Base-by-base conservation (phyloP, 2,329 filamentous ascomycete species). In the Neofusicoccum sp. region DNA sequence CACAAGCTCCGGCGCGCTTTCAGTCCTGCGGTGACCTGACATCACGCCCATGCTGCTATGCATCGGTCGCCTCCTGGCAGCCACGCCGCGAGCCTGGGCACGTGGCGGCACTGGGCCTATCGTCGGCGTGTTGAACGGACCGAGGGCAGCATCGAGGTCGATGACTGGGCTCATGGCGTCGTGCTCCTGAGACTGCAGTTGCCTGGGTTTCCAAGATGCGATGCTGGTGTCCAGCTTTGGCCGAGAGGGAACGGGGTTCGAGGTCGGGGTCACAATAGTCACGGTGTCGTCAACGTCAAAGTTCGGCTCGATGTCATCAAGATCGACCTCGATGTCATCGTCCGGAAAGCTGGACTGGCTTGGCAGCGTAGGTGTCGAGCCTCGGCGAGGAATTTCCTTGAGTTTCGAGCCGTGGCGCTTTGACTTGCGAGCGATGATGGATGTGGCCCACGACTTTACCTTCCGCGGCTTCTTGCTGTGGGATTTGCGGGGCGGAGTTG, bases 141-240 rank as follows among this genome's bases (percentile, higher is more conserved):
- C 93, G 1, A 98, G 83, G 31, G 94, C 95, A 16, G 93, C 94
- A 78, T 99, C 95, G 45, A 99, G 81, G 75, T 99, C 95, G 66
- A 99, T 96, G 75, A 97, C 89, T 6, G 91, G 89, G 71, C 88
- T 91, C 59, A 89, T 84, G 3, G 85, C 75, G 64, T 96, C 91
- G n/a, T 75, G 74, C 56, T 77, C 65, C 64, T 67, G 80, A 76
- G 71, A 73, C 54, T 73, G 70, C 31, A 77, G 59, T 62, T 72
- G 71, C 31, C 71, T 72, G 4, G 75, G 76, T 60, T 74, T 72
- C 76, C 75, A 78, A 5, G 74, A 74, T 6, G 75, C 70, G 61
- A 72, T 72, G 62, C 71, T 71, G 6, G 74, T 73, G n/a, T 75
- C 71, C 7, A 72, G 45, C 52, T 73, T 77, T 1, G 66, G 69